Evolutionary conservation across 2,329 filamentous ascomycete genomes (phyloP).

Genomic region (Ascochyta fabae): DNA sequence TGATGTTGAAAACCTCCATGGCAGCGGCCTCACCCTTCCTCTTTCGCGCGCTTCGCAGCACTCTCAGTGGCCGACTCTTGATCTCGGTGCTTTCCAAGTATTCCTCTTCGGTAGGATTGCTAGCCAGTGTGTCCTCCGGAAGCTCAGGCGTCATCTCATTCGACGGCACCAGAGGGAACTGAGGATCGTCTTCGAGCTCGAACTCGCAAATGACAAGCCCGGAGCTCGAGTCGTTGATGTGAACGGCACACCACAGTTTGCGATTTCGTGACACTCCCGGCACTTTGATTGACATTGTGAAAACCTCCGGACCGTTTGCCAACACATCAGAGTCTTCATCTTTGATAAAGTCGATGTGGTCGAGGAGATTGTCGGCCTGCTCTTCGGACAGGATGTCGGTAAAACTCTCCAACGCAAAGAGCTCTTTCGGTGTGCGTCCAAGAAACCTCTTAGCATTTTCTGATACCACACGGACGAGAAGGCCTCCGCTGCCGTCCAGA

Average conservation of each 20-base stretch:
- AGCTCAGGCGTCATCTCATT: slow-evolving; percentile 65
- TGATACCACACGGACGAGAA: slow-evolving; percentile 76
- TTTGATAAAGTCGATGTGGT: slow-evolving; percentile 86
- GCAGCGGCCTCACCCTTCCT: slow-evolving; percentile 78
- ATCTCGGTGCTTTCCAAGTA: slow-evolving; percentile 77
- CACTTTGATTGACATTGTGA: slow-evolving; percentile 74
- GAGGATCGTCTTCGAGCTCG: slow-evolving; percentile 78
- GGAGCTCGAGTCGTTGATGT: slow-evolving; percentile 71
- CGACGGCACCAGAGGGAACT: slow-evolving; percentile 69
- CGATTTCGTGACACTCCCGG: slow-evolving; percentile 59
- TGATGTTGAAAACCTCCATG: slow-evolving; percentile 90
- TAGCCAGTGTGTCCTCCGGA: slow-evolving; percentile 76
- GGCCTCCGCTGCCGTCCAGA: slow-evolving; percentile 62
- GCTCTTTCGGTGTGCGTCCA: slow-evolving; percentile 75
- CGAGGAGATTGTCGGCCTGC: slow-evolving; percentile 80
- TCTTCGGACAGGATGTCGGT: slow-evolving; percentile 85
- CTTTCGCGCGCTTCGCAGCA: slow-evolving; percentile 76
- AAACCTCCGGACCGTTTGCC: slow-evolving; percentile 82
- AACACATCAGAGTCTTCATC: slow-evolving; percentile 80
- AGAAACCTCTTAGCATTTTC: slow-evolving; percentile 80
- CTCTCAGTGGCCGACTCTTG: slow-evolving; percentile 76
- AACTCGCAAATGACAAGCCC: slow-evolving; percentile 83
- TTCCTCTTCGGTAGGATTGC: slow-evolving; percentile 76
- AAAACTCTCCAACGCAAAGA: slow-evolving; percentile 78
- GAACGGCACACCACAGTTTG: slow-evolving; percentile 88